Conservation (phyloP, 352 stramenopile species). For the Globisporangium orthogonon region DNA sequence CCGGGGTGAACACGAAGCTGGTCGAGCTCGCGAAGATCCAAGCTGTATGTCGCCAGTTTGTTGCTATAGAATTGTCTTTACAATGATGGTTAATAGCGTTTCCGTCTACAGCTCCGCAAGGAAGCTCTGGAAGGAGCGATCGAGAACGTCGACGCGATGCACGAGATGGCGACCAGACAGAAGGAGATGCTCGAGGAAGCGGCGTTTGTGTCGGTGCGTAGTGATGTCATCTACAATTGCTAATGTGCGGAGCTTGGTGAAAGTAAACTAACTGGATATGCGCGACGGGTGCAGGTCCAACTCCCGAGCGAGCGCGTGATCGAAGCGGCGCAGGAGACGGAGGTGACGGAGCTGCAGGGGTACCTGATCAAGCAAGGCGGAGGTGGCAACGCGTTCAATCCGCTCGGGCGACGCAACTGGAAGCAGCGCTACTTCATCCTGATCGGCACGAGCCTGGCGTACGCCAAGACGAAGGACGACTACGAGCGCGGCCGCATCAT, state of each 20-base stretch:
- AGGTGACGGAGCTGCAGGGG: constrained; percentile 60
- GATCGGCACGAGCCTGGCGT: constrained; percentile 57
- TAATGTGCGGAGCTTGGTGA: no score
- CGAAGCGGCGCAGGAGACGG: constrained; percentile 62
- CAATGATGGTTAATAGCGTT: neutral
- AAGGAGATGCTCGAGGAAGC: constrained; percentile 69
- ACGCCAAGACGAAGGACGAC: constrained; percentile 83
- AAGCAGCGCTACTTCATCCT: constrained; percentile 88
- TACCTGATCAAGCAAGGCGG: constrained; percentile 86
- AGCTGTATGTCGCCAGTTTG: constrained; percentile 27
- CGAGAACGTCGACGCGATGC: constrained; percentile 57
- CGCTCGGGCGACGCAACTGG: constrained; percentile 79
- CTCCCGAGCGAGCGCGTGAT: constrained; percentile 75
- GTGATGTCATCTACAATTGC: neutral
- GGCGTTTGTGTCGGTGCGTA: constrained; percentile 65
- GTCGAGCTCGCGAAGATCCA: constrained; percentile 64
- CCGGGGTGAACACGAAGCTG: constrained; percentile 54
- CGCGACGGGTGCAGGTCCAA: constrained; percentile 32
- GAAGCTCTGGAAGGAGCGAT: constrained; percentile 63
- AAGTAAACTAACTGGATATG: neutral
- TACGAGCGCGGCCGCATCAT: constrained; percentile 85
- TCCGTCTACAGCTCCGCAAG: constrained; percentile 45
- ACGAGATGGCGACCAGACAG: constrained; percentile 58
- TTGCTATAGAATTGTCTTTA: neutral
- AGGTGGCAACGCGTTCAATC: constrained; percentile 70